Evolutionary conservation across 139 green algal genomes (phyloP), one percentile per base, ranked within the genome.

Genomic region (Tetraselmis striata): DNA sequence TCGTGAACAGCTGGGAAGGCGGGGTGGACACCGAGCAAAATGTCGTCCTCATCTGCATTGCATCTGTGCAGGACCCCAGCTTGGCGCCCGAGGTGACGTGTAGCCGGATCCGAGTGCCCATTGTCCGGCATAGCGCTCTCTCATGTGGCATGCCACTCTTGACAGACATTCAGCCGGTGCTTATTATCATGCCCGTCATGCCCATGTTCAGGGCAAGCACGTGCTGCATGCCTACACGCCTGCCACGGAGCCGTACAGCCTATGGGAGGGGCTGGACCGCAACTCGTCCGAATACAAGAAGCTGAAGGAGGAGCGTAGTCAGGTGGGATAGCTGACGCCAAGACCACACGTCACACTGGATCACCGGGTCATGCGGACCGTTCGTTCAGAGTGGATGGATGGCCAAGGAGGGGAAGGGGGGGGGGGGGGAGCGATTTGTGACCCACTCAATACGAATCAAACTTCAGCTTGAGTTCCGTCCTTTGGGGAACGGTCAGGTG

Each of bases 11-110:
- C 77, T 99, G 95, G 97, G 88, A 94, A 1, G 29, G 83, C 2
- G 94, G 95, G 2, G 93, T 98, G 23, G 83, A 89, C 22, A 88
- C 89, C 23, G 85, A 92, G 83, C 94, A 97, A 82, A 98, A 98
- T 75, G 93, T 98, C 77, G 95, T 97, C 31, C 92, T 99, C 25
- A 89, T 99, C 22, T 94, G 85, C 76, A 97, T 98, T 11, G 82
- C 95, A 1, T 89, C 79, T 11, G 89, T 95, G 24, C 83, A 92
- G 32, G 96, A 98, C 84, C 90, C 95, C 0, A 81, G 75, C 31
- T 83, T 98, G 30, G 93, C 93, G 1, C 94, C 95, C 24, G 76
- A 81, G 23, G 45, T 67, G n/a, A 18, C 58, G 18, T n/a, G n/a
- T n/a, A n/a, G n/a, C n/a, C n/a, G n/a, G n/a, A n/a, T n/a, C n/a